Base-by-base conservation (phyloP, 208 protist genomes). In the Trypanosoma rangeli region DNA sequence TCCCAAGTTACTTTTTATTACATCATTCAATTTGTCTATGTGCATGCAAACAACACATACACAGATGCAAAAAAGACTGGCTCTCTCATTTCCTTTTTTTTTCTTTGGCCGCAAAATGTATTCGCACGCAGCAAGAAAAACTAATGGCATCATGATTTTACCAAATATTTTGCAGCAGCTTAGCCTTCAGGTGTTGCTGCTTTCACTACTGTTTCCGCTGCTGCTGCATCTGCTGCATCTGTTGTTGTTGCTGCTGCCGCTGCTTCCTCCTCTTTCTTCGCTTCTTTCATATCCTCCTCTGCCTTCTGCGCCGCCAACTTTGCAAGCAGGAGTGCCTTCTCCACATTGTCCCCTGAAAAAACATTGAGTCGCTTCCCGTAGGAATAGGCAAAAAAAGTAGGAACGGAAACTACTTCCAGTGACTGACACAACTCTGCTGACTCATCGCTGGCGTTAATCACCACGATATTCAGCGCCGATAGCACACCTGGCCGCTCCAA, bases 261-360 rank as follows among this genome's bases (percentile, higher is more conserved):
- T 10, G 73, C 76, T 52, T 78, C 78, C 35, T 76, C 70, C 9
- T 70, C 68, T n/a, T n/a, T n/a, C n/a, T n/a, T n/a, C 15, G 78
- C 69, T 9, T 59, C 72, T 31, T 63, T 70, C 28, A 48, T 70
- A 37, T 73, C 67, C 24, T 57, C 22, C 42, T 78, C 73, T 4
- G 64, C 67, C 53, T 64, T 44, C 18, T 79, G 65, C 3, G 76
- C 78, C 4, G 90, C 84, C 46, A 86, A 10, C 56, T 85, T 91
- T 1, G 86, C 80, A 9, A 95, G 48, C 18, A 95, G 69, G 26
- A 79, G 52, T 31, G 78, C 82, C 69, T 95, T 95, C 16, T 91
- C 84, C 1, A 79, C 63, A 56, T 91, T 95, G 60, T 95, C 80
- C 7, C 90, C 90, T 12, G 69, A 55, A 63, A 95, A 93, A 33